These are phyloP conservation scores for Xylaria telfairii DNA, from an alignment of 495 filamentous ascomycete genomes.

Conservation along the genomic window DNA sequence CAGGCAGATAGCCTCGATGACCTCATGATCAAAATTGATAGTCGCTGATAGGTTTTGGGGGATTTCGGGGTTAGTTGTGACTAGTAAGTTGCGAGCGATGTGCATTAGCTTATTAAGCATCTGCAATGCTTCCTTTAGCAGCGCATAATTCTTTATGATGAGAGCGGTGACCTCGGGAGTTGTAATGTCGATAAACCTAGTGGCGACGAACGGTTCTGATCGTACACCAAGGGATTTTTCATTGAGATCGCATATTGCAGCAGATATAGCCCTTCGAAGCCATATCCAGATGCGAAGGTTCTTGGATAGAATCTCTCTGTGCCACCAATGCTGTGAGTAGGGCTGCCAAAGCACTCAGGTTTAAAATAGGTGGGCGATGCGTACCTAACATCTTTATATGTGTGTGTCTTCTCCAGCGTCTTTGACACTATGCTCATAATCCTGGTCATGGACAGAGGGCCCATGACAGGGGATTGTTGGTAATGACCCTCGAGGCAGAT, in stretches of 20 bases:
- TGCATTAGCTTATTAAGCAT: constrained; percentile 83
- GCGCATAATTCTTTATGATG: constrained; percentile 79
- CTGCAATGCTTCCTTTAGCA: constrained; percentile 80
- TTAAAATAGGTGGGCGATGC: constrained; percentile 27
- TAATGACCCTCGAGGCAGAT: constrained; percentile 63
- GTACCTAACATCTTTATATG: constrained; percentile 59
- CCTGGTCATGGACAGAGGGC: constrained; percentile 53
- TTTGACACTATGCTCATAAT: constrained; percentile 56
- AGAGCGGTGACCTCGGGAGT: constrained; percentile 67
- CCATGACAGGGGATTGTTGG: constrained; percentile 54
- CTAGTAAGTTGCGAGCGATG: constrained; percentile 83
- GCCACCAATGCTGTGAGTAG: constrained; percentile 33
- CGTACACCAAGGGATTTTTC: constrained; percentile 63
- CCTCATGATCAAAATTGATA: constrained; percentile 76
- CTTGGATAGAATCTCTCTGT: constrained; percentile 61
- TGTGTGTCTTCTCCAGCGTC: constrained; percentile 61
- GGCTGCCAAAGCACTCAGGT: constrained; percentile 47
- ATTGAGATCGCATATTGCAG: constrained; percentile 66
- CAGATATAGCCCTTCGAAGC: constrained; percentile 52
- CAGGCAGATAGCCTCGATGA: constrained; percentile 81
- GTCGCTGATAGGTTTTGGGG: constrained; percentile 87
- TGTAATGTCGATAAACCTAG: constrained; percentile 57
- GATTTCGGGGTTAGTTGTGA: constrained; percentile 72
- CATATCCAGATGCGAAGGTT: constrained; percentile 75
- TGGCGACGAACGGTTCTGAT: constrained; percentile 42